These are phyloP conservation scores for Skeletonema grethae DNA, from an alignment of 108 stramenopile species.

Conservation along the genomic window DNA sequence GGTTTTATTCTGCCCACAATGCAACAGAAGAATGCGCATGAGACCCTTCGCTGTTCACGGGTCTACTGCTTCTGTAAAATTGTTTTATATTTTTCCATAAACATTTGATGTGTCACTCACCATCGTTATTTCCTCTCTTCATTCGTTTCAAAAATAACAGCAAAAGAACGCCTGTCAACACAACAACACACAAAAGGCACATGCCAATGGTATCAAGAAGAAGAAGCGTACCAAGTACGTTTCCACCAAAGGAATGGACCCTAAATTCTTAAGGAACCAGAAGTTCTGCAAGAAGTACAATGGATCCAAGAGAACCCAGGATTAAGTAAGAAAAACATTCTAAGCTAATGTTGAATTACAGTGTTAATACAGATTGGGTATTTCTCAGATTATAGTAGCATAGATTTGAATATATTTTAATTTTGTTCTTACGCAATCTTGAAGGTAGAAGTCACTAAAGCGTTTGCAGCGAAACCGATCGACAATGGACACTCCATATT, in stretches of 20 bases:
- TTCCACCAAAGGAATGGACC: slow-evolving; percentile 88
- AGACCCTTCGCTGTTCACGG: neutral
- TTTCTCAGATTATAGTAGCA: neutral
- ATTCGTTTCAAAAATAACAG: slow-evolving; percentile 52
- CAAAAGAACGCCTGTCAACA: slow-evolving; percentile 95
- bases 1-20: neutral
- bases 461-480: no score
- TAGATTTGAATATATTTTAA: neutral
- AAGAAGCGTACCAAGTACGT: slow-evolving; percentile 80
- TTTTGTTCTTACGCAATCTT: no score
- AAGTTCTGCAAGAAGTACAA: slow-evolving; percentile 94
- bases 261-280: slow-evolving; percentile 91
- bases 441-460: no score
- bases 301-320: slow-evolving; percentile 74
- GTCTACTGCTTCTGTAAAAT: neutral
- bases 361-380: neutral
- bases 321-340: slow-evolving; percentile 15
- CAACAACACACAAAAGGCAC: slow-evolving; percentile 93
- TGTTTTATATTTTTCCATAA: neutral
- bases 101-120: slow-evolving; percentile 1
- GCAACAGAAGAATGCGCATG: neutral
- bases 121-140: neutral
- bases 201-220: slow-evolving; percentile 93
- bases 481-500: no score
- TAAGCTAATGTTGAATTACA: slow-evolving; percentile 18